These are phyloP conservation scores for Melampsora larici-populina DNA, from an alignment of 1,284 basidiomycete genomes.

Conservation along the genomic window DNA sequence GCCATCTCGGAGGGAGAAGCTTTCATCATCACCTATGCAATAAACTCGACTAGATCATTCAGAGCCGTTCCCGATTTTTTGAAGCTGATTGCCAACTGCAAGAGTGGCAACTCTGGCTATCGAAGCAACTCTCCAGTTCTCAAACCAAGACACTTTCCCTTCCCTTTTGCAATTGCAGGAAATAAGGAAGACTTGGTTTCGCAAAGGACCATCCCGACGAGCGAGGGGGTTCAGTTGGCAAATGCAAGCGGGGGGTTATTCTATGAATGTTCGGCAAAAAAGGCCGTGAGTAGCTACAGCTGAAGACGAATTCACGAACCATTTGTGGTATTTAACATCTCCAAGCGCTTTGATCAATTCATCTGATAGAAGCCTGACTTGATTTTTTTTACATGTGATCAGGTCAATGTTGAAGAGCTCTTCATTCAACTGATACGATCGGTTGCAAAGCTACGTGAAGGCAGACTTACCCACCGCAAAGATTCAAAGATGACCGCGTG, in stretches of 20 bases:
- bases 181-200: not conserved
- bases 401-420: not conserved
- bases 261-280: not conserved
- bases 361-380: not conserved
- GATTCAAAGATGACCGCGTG: not conserved
- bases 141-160: not conserved
- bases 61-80: not conserved
- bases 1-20: not conserved
- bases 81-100: not conserved
- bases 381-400: not conserved
- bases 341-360: not conserved
- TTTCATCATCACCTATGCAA: conserved; percentile 4
- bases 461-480: not conserved
- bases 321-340: not conserved
- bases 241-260: not conserved
- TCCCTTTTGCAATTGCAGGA: not conserved
- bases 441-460: not conserved
- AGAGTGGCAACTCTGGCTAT: not conserved
- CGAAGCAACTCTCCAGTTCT: not conserved
- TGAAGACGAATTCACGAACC: not conserved
- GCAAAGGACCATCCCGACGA: not conserved
- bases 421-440: not conserved
- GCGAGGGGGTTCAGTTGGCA: not conserved
- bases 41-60: not conserved
- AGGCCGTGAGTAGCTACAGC: not conserved